Base-by-base conservation (phyloP, 2,329 filamentous ascomycete genomes). In the Monilinia fructigena region DNA sequence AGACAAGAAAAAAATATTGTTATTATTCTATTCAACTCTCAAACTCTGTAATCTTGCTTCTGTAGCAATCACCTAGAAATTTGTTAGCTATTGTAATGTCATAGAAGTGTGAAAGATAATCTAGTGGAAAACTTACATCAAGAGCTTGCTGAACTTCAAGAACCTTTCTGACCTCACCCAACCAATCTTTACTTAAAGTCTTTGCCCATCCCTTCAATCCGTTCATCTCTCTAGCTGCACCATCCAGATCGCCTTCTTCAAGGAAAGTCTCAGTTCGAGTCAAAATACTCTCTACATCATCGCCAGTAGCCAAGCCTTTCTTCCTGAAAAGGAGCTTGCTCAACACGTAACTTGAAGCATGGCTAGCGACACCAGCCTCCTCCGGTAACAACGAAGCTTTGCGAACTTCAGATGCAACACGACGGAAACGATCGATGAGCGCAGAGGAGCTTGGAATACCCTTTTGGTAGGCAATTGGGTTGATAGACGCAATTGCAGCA, bases 291-390 rank as follows among this genome's bases (percentile, higher is more conserved):
- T 99, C 95, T 28, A 98, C 94, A 75, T 98, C 94, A 72, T 92
- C 85, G 26, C 94, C 93, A 31, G 87, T 87, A 0, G 92, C 90
- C 56, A 95, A 82, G 12, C 90, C 91, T 75, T 90, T 88, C 85
- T 98, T 98, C 83, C 92, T 93, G 86, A 99, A 98, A 81, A 98
- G 87, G 63, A 98, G 84, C 81, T 97, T 96, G 82, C 92, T 96
- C 74, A 99, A 82, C 56, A 96, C 83, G 78, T 92, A 89, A 77
- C 91, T 95, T 54, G 93, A 94, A 3, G 94, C 93, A 78, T 99
- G 95, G 74, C 91, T 95, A 26, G 95, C 94, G 35, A 99, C 91
- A 72, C 95, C 95, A 0, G 95, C 95, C 75, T 97, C 90, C 71
- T 96, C 93, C 18, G 95, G 95, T 20, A 99, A 84, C 61, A 99